Percentiles rank a stretch among this genome's conserved stretches.
Conservation (phyloP, 2,329 filamentous ascomycete genomes). For the Fusarium haematococcum region DNA sequence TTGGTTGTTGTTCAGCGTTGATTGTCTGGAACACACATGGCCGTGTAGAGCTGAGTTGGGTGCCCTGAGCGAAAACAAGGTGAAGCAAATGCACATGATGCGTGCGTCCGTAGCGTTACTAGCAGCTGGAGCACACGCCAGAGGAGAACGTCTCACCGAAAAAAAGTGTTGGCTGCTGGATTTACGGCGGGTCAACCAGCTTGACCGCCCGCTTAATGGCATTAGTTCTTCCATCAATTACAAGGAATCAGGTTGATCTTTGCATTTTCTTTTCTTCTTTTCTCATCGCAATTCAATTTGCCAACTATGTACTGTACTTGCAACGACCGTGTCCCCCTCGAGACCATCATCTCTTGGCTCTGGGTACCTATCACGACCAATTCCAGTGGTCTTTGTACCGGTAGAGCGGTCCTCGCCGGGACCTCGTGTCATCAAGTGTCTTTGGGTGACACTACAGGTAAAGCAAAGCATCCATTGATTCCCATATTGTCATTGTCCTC, state of each 20-base stretch:
- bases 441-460: conserved; percentile 30
- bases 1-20: conserved; percentile 14
- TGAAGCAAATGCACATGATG: conserved; percentile 7
- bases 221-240: not conserved
- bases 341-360: conserved; percentile 12
- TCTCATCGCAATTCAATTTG: conserved; percentile 11
- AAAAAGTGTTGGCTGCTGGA: not conserved
- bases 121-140: not conserved
- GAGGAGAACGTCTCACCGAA: not conserved
- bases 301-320: not conserved
- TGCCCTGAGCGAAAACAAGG: conserved; percentile 24
- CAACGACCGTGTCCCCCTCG: conserved; percentile 25
- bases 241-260: not conserved
- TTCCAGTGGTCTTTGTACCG: conserved; percentile 28
- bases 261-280: not conserved
- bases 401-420: conserved; percentile 32
- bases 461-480: conserved; percentile 10
- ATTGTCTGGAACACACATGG: conserved; percentile 24
- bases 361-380: conserved; percentile 28
- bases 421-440: conserved; percentile 12
- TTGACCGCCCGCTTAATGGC: not conserved
- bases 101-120: conserved; percentile 8
- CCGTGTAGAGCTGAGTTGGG: conserved; percentile 15
- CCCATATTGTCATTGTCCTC: conserved; percentile 19
- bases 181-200: not conserved